A percentile compares a stretch with the other conserved stretches of the same genome.
Conservation (phyloP, 1,139 yeast species). For the Candida labiduridarum region DNA sequence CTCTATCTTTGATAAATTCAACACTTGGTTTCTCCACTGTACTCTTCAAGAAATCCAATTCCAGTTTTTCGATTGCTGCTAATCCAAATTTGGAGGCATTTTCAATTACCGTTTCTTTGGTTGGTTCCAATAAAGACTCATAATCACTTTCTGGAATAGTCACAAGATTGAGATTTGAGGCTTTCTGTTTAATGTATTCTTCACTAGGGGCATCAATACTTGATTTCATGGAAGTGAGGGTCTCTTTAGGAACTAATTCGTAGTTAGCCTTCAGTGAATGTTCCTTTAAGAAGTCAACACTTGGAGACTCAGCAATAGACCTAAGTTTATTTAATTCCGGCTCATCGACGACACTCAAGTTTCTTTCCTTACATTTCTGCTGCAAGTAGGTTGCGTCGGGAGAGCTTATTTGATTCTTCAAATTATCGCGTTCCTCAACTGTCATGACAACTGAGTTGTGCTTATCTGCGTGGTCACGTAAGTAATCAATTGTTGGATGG, state of each 20-base stretch:
- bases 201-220: constrained; percentile 25
- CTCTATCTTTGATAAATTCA: constrained; percentile 22
- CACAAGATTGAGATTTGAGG: constrained; percentile 15
- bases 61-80: constrained; percentile 16
- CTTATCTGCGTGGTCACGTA: constrained; percentile 15
- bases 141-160: constrained; percentile 28
- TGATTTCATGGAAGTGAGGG: constrained; percentile 20
- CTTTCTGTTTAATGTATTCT: constrained; percentile 24
- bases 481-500: constrained; percentile 26
- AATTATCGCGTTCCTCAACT: constrained; percentile 19
- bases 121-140: constrained; percentile 27
- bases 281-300: constrained; percentile 20
- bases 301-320: constrained; percentile 19
- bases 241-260: constrained; percentile 19
- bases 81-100: constrained; percentile 20
- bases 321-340: constrained; percentile 8
- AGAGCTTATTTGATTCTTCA: constrained; percentile 16
- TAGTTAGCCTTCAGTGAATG: constrained; percentile 15
- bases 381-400: constrained; percentile 25
- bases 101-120: constrained; percentile 17
- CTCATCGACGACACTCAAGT: constrained; percentile 8
- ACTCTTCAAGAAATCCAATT: constrained; percentile 13
- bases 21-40: constrained; percentile 18
- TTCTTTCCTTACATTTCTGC: constrained; percentile 18
- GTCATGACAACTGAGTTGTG: constrained; percentile 18